Evolutionary conservation across 2,329 filamentous ascomycete species (phyloP).

Genomic region (Tolypocladium ovalisporum): DNA sequence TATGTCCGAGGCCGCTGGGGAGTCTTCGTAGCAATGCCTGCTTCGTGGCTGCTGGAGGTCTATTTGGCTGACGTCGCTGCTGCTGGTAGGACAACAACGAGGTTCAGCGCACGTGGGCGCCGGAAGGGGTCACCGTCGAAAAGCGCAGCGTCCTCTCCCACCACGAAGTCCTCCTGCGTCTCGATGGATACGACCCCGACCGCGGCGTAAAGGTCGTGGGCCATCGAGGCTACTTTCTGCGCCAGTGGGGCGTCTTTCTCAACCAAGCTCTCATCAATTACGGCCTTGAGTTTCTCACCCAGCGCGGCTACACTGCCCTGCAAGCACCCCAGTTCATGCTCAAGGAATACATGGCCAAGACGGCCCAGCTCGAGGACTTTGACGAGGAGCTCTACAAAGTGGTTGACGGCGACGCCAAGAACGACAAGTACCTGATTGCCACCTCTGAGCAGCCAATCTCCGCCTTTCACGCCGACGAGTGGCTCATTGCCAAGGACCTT

Average conservation of each 20-base stretch:
- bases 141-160: conserved; percentile 77
- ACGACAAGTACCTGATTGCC: conserved; percentile 71
- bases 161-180: conserved; percentile 79
- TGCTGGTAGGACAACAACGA: conserved; percentile 60
- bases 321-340: conserved; percentile 93
- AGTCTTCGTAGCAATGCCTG: not conserved
- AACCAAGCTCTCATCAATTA: conserved; percentile 95
- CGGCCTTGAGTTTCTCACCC: conserved; percentile 76
- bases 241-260: conserved; percentile 78
- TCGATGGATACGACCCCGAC: conserved; percentile 89
- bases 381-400: conserved; percentile 99
- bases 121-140: conserved; percentile 61
- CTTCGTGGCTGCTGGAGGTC: not conserved
- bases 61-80: not conserved
- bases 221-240: conserved; percentile 88
- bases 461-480: conserved; percentile 85
- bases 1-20: conserved; percentile 15
- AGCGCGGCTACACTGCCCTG: conserved; percentile 70
- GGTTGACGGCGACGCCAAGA: conserved; percentile 71
- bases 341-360: conserved; percentile 94
- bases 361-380: conserved; percentile 91
- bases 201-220: conserved; percentile 90
- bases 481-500: conserved; percentile 73
- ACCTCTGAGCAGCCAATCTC: conserved; percentile 94
- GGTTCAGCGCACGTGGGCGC: conserved; percentile 67